A percentile compares a stretch with the other conserved stretches of the same genome.
Evolutionary conservation across 805 yeast genomes (phyloP).

Genomic region (Candida sonorensis): DNA sequence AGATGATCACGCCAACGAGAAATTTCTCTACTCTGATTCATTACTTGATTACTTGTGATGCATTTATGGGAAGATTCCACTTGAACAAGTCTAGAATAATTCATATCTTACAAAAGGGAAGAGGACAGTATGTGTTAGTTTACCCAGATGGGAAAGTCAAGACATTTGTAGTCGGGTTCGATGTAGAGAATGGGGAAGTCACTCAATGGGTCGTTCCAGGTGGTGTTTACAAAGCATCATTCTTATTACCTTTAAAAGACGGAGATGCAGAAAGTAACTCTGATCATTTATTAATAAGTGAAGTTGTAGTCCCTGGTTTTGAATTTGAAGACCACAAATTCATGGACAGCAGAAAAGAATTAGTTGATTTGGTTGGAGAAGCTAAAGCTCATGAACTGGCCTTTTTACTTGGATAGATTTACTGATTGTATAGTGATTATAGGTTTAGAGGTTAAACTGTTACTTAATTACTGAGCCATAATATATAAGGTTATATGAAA

Average conservation of each 20-base stretch:
- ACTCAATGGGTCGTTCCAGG: slow-evolving; percentile 63
- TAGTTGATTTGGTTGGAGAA: slow-evolving; percentile 31
- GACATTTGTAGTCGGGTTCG: slow-evolving; percentile 47
- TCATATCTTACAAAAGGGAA: slow-evolving; percentile 48
- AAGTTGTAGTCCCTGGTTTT: slow-evolving; percentile 57
- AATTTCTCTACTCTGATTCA: slow-evolving; percentile 45
- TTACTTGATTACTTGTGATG: slow-evolving; percentile 43
- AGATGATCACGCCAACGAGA: slow-evolving; percentile 24
- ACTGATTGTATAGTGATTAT: too few species aligned
- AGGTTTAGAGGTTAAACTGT: too few species aligned
- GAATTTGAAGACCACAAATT: slow-evolving; percentile 48
- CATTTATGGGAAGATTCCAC: slow-evolving; percentile 47
- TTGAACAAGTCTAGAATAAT: slow-evolving; percentile 45
- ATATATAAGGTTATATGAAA: too few species aligned
- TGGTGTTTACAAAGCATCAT: slow-evolving; percentile 51
- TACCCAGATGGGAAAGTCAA: slow-evolving; percentile 44
- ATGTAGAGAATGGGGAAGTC: slow-evolving; percentile 38
- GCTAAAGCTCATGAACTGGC: slow-evolving; percentile 28
- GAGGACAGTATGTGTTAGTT: slow-evolving; percentile 48
- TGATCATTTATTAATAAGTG: slow-evolving; percentile 43
- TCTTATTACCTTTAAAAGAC: slow-evolving; percentile 32
- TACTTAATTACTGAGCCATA: too few species aligned
- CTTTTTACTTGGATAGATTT: slow-evolving; percentile 28
- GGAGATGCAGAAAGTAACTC: slow-evolving; percentile 23
- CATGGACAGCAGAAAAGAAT: slow-evolving; percentile 28